Evolutionary conservation across 2,329 filamentous ascomycete genomes (phyloP).

Genomic region (Diplodia intermedia): DNA sequence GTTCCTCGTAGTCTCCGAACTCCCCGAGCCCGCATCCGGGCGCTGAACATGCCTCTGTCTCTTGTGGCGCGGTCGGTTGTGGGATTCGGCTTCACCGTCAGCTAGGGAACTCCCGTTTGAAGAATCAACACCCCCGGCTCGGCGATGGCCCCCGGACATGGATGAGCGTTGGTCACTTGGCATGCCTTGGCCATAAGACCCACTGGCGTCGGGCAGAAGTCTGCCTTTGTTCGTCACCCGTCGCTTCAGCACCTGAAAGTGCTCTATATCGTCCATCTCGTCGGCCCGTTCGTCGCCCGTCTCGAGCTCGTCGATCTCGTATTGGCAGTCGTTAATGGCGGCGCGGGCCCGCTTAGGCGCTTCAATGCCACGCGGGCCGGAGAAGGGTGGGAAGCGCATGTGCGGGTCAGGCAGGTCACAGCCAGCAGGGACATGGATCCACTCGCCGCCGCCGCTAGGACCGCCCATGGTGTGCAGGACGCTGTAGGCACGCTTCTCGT

Average conservation of each 20-base stretch:
- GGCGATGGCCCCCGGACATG: not conserved
- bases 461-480: constrained; percentile 18
- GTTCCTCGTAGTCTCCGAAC: not conserved
- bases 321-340: not conserved
- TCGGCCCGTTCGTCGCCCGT: not conserved
- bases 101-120: not conserved
- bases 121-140: not conserved
- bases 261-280: not conserved
- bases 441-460: constrained; percentile 1
- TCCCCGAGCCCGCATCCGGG: not conserved
- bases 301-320: not conserved
- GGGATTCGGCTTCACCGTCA: not conserved
- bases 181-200: not conserved
- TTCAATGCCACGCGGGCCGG: not conserved
- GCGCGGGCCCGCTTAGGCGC: not conserved
- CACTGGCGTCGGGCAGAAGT: not conserved
- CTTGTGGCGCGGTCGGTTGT: not conserved
- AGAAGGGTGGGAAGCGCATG: not conserved
- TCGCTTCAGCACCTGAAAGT: not conserved
- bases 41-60: not conserved
- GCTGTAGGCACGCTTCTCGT: constrained; percentile 14
- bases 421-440: constrained; percentile 1
- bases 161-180: not conserved
- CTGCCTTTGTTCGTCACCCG: not conserved
- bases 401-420: not conserved